Evolutionary conservation across 176 grass and related monocot genomes (phyloP).

Genomic region (Avena insularis): DNA sequence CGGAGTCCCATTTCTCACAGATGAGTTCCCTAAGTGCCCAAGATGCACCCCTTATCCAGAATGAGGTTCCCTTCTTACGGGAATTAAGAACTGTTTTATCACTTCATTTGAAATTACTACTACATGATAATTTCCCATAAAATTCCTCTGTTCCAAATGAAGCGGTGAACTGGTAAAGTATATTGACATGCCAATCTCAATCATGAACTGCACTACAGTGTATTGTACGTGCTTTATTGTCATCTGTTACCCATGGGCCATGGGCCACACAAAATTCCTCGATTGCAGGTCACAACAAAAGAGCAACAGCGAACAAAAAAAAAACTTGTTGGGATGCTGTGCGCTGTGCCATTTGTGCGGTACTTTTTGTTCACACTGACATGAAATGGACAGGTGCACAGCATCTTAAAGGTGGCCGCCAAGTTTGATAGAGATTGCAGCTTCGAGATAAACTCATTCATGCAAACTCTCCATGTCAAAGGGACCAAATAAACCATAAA

Average conservation of each 20-base stretch:
- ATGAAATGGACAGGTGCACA: conserved; percentile 35
- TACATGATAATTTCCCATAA: neutral
- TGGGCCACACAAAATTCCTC: conserved; percentile 42
- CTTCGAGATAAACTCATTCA: conserved; percentile 2
- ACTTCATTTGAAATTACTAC: conserved; percentile 8
- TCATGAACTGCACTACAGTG: conserved; percentile 22
- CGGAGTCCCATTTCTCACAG: neutral
- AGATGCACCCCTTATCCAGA: neutral
- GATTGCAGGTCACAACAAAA: conserved; percentile 8
- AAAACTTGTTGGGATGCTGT: conserved; percentile 3
- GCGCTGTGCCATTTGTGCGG: conserved; percentile 7
- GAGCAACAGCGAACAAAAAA: neutral
- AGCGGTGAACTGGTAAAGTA: neutral
- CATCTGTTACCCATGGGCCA: conserved; percentile 26
- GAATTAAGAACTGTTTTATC: neutral
- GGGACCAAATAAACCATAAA: conserved; percentile 6
- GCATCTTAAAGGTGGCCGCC: conserved; percentile 47
- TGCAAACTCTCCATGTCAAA: neutral
- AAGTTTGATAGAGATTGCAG: conserved; percentile 49
- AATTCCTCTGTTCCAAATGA: neutral
- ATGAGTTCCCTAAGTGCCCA: neutral
- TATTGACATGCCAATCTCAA: conserved; percentile 7
- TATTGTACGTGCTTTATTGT: conserved; percentile 22
- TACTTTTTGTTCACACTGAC: conserved; percentile 41
- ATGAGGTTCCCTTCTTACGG: neutral